A percentile compares a stretch with the other conserved stretches of the same genome.
phyloP scores from a whole-genome alignment of 2,329 filamentous ascomycete genomes.

The Exserohilum turcica region DNA sequence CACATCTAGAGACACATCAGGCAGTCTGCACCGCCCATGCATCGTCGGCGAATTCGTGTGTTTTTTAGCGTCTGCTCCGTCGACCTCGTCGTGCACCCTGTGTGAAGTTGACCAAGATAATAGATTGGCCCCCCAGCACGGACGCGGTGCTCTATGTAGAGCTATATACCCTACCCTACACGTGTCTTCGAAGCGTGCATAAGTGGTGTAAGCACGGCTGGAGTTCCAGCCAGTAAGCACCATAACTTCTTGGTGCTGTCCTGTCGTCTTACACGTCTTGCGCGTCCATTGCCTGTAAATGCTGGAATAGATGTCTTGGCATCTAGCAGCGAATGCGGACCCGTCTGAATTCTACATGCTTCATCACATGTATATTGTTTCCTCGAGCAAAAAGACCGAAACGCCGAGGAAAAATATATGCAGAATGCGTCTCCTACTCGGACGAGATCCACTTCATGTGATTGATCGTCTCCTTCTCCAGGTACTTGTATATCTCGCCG shows the following conservation, averaged over 20 bases:
- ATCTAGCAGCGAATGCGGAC: neutral
- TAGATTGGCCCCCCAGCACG: too few species aligned
- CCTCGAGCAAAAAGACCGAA: neutral
- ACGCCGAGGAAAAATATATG: neutral
- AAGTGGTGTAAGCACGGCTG: too few species aligned
- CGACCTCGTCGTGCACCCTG: neutral
- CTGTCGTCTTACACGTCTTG: too few species aligned
- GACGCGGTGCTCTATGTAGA: too few species aligned
- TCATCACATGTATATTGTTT: slow-evolving; percentile 4
- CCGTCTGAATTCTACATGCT: neutral
- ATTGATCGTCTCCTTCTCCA: slow-evolving; percentile 36
- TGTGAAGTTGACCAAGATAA: neutral
- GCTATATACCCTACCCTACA: too few species aligned
- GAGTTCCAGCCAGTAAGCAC: too few species aligned
- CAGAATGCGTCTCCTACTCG: slow-evolving; percentile 2
- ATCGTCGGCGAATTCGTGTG: neutral
- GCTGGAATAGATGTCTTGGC: neutral
- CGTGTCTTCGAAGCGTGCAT: too few species aligned
- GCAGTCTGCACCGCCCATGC: slow-evolving; percentile 2
- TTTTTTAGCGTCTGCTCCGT: neutral
- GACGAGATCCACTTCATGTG: slow-evolving; percentile 40
- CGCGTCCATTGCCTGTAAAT: neutral
- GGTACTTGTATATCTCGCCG: slow-evolving; percentile 35
- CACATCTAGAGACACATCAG: neutral
- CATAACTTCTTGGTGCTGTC: too few species aligned